Base-by-base conservation (phyloP, 202 grass and related monocot genomes). In the Zoysia matrella region DNA sequence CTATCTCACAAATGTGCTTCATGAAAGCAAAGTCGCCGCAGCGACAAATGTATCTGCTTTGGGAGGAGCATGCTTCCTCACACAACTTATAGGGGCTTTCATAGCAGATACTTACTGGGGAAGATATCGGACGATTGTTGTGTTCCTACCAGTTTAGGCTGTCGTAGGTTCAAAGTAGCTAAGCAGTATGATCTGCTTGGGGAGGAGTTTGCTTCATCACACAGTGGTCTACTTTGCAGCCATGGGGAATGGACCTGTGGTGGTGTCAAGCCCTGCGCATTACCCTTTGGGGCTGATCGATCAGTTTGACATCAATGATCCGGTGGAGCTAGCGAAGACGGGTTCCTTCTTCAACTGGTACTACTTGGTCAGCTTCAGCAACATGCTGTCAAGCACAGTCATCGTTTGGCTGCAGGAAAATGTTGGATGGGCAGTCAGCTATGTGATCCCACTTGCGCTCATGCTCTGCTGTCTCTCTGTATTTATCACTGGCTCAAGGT, bases 351-450 rank as follows among this genome's bases (percentile, higher is more conserved):
- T 92, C 70, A 92, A 81, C 30, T 89, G 90, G 90, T 81, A 46
- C 50, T 87, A 85, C 72, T 8, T 75, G 16, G 78, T 78, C 10
- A 89, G 68, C 42, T 71, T 44, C 4, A 67, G 90, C 60, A 54
- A 84, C 48, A 36, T 92, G 2, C 55, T 92, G 14, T 87, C 90
- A 1, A 71, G 83, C 60, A 89, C 62, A 1, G 54, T 86, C 12
- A 58, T 92, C 18, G 87, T 92, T 76, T 92, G 86, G 80, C 46
- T 92, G 22, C 76, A 92, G 72, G 90, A 89, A 50, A 92, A 92
- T 10, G 79, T 65, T 52, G 81, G 90, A 15, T 92, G 90, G 90
- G 84, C 80, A 2, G 8, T 92, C 2, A 49, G 90, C 1, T 80
- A 47, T 13, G 14, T 41, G 5, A 80, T 89, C 7, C 86, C 86